These are phyloP conservation scores for Limnanthes douglasii DNA, from an alignment of 345 rosid genomes.

Conservation along the genomic window DNA sequence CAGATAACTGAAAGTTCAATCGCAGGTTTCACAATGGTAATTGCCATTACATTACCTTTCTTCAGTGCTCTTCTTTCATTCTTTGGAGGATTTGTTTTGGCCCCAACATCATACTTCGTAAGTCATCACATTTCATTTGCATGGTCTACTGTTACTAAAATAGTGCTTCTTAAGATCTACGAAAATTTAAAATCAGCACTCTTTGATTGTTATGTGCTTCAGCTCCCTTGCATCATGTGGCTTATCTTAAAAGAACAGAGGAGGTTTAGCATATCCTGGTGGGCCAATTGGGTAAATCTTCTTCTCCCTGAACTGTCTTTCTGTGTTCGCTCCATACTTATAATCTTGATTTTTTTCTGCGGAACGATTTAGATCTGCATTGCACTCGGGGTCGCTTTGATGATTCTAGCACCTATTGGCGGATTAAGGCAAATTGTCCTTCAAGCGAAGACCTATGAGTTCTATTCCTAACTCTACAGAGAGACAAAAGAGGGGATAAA, in stretches of 20 bases:
- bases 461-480: slow-evolving; percentile 52
- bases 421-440: slow-evolving; percentile 43
- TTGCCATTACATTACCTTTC: slow-evolving; percentile 67
- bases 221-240: slow-evolving; percentile 74
- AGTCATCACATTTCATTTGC: slow-evolving; percentile 6
- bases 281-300: slow-evolving; percentile 48
- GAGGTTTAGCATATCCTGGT: slow-evolving; percentile 50
- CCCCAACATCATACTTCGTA: slow-evolving; percentile 70
- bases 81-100: slow-evolving; percentile 79
- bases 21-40: slow-evolving; percentile 51
- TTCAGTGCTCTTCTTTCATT: slow-evolving; percentile 47
- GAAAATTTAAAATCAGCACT: not conserved
- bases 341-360: not conserved
- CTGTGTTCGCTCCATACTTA: not conserved
- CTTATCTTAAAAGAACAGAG: slow-evolving; percentile 38
- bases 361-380: slow-evolving; percentile 36
- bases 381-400: slow-evolving; percentile 27
- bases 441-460: slow-evolving; percentile 27
- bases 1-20: too few relatives aligned
- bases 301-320: slow-evolving; percentile 8
- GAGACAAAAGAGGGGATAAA: too few relatives aligned
- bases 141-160: not conserved
- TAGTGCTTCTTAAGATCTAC: not conserved
- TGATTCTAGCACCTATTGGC: slow-evolving; percentile 54
- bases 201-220: slow-evolving; percentile 7